phyloP scores from a whole-genome alignment of 2,329 filamentous ascomycete genomes.

The Penicillium sp. region DNA sequence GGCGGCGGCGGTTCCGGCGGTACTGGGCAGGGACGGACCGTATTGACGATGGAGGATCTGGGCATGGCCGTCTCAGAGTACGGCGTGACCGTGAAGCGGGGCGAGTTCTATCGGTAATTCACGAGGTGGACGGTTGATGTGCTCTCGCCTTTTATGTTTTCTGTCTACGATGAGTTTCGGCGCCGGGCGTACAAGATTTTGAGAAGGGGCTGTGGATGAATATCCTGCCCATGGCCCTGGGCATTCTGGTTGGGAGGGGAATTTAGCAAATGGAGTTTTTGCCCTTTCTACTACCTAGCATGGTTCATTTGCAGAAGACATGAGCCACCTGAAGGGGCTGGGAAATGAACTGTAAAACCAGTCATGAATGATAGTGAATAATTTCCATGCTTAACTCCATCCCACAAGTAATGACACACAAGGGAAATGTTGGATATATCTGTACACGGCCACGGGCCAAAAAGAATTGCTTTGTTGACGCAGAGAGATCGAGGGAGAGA shows the following conservation, averaged over 20 bases:
- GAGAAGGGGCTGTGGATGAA: slow-evolving; percentile 1
- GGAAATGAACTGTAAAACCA: neutral
- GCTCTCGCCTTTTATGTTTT: neutral
- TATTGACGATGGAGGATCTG: slow-evolving; percentile 97
- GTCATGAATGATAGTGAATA: slow-evolving; percentile 14
- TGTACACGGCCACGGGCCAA: slow-evolving; percentile 24
- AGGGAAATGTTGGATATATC: slow-evolving; percentile 22
- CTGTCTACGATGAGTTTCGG: slow-evolving; percentile 7
- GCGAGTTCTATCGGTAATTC: slow-evolving; percentile 87
- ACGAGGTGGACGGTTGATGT: neutral
- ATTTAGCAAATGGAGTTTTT: slow-evolving; percentile 17
- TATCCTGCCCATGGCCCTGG: neutral
- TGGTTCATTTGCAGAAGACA: too few species aligned
- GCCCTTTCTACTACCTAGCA: neutral
- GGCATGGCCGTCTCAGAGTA: slow-evolving; percentile 98
- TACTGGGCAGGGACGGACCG: slow-evolving; percentile 78
- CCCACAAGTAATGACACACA: slow-evolving; percentile 25
- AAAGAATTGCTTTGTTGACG: slow-evolving; percentile 4
- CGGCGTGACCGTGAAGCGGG: slow-evolving; percentile 93
- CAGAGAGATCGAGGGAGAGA: neutral
- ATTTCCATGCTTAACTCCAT: slow-evolving; percentile 23
- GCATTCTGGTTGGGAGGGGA: slow-evolving; percentile 4
- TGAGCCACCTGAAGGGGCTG: too few species aligned
- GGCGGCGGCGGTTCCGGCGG: slow-evolving; percentile 87
- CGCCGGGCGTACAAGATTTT: slow-evolving; percentile 15